phyloP scores from a whole-genome alignment of 1,139 yeast species.

The Taiozyma sp. region DNA sequence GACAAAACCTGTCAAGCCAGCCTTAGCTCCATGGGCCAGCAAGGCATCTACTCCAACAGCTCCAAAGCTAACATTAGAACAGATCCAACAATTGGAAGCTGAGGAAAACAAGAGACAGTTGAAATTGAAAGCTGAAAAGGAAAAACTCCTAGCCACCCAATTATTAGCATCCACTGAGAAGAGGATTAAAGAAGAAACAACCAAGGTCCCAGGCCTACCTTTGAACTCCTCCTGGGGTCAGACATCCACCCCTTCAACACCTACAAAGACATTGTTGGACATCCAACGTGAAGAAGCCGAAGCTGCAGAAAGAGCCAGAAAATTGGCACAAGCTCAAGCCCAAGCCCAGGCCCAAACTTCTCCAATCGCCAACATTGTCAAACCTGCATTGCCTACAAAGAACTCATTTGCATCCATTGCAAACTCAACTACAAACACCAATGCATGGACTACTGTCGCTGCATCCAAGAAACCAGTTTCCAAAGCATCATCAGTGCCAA shows the following conservation, averaged over 20 bases:
- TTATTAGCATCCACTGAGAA: slow-evolving; percentile 25
- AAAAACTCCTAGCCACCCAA: slow-evolving; percentile 24
- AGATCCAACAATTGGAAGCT: slow-evolving; percentile 68
- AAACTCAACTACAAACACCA: slow-evolving; percentile 15
- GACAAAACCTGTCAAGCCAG: slow-evolving; percentile 2
- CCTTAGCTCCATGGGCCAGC: slow-evolving; percentile 58
- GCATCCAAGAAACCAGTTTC: slow-evolving; percentile 16
- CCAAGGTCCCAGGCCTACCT: slow-evolving; percentile 19
- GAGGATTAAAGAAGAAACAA: slow-evolving; percentile 21
- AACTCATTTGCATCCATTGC: slow-evolving; percentile 20
- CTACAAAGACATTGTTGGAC: slow-evolving; percentile 40
- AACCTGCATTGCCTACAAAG: slow-evolving; percentile 11
- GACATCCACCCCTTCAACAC: slow-evolving; percentile 23
- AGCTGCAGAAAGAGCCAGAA: slow-evolving; percentile 21
- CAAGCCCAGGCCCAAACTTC: slow-evolving; percentile 20
- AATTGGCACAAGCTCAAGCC: slow-evolving; percentile 19
- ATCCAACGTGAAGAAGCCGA: slow-evolving; percentile 45
- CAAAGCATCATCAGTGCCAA: slow-evolving; percentile 2
- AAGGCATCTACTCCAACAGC: slow-evolving; percentile 26
- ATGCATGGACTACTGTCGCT: slow-evolving; percentile 32
- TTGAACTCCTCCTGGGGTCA: slow-evolving; percentile 22
- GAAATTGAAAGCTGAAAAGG: slow-evolving; percentile 27
- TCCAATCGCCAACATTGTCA: slow-evolving; percentile 23
- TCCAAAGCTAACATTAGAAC: slow-evolving; percentile 57
- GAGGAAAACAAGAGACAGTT: slow-evolving; percentile 36